phyloP scores from a whole-genome alignment of 768 basidiomycete species.

The Dacryopinax primogenitus region DNA sequence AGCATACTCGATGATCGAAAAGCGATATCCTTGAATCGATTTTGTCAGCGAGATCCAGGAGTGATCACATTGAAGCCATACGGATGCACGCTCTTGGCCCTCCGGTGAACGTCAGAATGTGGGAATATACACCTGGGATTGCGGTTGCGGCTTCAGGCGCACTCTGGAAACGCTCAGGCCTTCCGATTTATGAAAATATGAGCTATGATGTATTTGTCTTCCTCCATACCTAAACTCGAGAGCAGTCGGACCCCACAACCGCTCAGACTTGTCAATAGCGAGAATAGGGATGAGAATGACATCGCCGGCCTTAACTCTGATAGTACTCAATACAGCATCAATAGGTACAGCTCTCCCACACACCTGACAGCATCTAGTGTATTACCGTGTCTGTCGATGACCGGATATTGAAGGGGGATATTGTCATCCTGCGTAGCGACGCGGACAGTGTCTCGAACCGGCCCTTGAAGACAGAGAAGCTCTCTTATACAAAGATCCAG shows the following conservation, averaged over 20 bases:
- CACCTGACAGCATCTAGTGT: constrained; percentile 28
- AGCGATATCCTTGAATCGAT: not conserved
- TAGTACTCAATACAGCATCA: not conserved
- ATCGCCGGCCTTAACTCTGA: constrained; percentile 22
- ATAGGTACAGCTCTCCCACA: constrained; percentile 10
- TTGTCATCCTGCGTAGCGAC: constrained; percentile 41
- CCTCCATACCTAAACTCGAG: constrained; percentile 22
- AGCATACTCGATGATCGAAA: not conserved
- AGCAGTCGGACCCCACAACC: constrained; percentile 30
- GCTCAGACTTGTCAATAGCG: constrained; percentile 23
- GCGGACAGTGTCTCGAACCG: constrained; percentile 42
- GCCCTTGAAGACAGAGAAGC: constrained; percentile 39
- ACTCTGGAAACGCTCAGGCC: not conserved
- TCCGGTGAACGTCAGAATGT: not conserved
- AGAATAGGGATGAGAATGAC: constrained; percentile 25
- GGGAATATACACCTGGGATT: not conserved
- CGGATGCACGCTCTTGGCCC: not conserved
- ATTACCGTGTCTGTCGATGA: constrained; percentile 17
- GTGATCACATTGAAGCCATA: not conserved
- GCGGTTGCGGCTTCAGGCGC: constrained; percentile 17
- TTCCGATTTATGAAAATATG: not conserved
- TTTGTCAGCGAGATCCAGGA: not conserved
- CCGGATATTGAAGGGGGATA: constrained; percentile 44
- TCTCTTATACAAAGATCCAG: constrained; percentile 32
- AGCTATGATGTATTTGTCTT: not conserved